phyloP scores from a whole-genome alignment of 2,329 filamentous ascomycete genomes.

The Dactylellina sp. region DNA sequence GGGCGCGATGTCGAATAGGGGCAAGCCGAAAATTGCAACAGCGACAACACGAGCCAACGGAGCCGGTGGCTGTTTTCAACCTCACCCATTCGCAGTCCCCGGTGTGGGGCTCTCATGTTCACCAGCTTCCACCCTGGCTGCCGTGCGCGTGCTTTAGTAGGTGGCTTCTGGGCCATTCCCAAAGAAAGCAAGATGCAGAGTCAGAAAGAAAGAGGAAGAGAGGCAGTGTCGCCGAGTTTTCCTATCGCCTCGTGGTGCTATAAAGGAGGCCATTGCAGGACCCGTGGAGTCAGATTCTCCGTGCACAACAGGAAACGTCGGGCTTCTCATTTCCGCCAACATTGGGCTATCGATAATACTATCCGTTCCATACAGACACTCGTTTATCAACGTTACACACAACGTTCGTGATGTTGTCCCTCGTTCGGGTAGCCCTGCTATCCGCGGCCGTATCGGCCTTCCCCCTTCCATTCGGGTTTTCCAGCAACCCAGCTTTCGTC shows the following conservation, averaged over 20 bases:
- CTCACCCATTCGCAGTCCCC: neutral
- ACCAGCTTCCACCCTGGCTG: slow-evolving; percentile 10
- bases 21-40: slow-evolving; percentile 31
- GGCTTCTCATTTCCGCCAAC: neutral
- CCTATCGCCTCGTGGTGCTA: no score
- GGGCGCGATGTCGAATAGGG: slow-evolving; percentile 5
- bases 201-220: no score
- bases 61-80: slow-evolving; percentile 15
- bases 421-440: slow-evolving; percentile 22
- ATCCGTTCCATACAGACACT: slow-evolving; percentile 2
- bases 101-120: slow-evolving; percentile 11
- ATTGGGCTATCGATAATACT: slow-evolving; percentile 7
- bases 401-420: slow-evolving; percentile 19
- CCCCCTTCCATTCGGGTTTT: slow-evolving; percentile 16
- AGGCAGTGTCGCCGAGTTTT: neutral
- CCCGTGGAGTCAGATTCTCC: no score
- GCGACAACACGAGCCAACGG: slow-evolving; percentile 17
- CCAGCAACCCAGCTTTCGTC: slow-evolving; percentile 17
- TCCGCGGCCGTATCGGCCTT: slow-evolving; percentile 21
- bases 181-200: no score
- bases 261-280: no score
- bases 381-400: slow-evolving; percentile 9
- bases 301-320: no score
- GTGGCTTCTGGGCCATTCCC: no score
- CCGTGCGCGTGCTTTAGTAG: neutral